Percentiles rank a stretch among this genome's conserved stretches.
These are phyloP conservation scores for Graphiopsis chlorocephala DNA, from an alignment of 2,329 filamentous ascomycete genomes.

Conservation along the genomic window DNA sequence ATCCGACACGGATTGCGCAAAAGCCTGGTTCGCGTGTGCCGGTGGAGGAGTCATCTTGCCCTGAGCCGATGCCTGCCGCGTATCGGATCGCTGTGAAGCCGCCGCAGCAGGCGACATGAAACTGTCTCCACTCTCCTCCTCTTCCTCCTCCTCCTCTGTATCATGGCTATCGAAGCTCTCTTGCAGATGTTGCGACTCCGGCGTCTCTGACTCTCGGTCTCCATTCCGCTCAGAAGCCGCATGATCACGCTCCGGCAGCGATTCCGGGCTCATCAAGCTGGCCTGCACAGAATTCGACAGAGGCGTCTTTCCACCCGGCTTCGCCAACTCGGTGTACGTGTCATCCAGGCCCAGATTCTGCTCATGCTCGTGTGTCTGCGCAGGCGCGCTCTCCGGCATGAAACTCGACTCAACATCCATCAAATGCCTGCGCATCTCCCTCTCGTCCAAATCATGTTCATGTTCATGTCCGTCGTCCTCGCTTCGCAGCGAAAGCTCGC, in stretches of 20 bases:
- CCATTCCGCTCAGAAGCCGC: not conserved
- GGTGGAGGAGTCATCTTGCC: not conserved
- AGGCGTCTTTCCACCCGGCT: conserved; percentile 14
- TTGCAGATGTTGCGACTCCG: conserved; percentile 17
- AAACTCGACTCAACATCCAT: conserved; percentile 65
- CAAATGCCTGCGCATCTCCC: conserved; percentile 58
- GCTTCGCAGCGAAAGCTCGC: conserved; percentile 32
- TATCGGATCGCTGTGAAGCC: conserved; percentile 8
- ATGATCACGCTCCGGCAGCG: not conserved
- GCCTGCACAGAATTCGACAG: not conserved
- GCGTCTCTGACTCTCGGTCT: conserved; percentile 7
- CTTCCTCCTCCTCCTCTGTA: not conserved
- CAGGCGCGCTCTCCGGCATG: conserved; percentile 52
- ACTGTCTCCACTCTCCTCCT: conserved; percentile 7
- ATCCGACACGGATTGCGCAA: conserved; percentile 11
- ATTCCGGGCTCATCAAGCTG: not conserved
- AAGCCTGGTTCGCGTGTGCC: not conserved
- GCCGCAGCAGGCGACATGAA: conserved; percentile 12
- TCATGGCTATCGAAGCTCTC: conserved; percentile 17
- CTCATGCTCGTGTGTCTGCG: conserved; percentile 26
- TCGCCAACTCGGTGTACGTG: conserved; percentile 41
- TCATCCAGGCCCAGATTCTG: conserved; percentile 41
- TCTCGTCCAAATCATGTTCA: conserved; percentile 51
- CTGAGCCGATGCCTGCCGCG: not conserved
- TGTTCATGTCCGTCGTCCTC: conserved; percentile 33